Conservation (phyloP, 805 yeast genomes). For the Candida ficus region DNA sequence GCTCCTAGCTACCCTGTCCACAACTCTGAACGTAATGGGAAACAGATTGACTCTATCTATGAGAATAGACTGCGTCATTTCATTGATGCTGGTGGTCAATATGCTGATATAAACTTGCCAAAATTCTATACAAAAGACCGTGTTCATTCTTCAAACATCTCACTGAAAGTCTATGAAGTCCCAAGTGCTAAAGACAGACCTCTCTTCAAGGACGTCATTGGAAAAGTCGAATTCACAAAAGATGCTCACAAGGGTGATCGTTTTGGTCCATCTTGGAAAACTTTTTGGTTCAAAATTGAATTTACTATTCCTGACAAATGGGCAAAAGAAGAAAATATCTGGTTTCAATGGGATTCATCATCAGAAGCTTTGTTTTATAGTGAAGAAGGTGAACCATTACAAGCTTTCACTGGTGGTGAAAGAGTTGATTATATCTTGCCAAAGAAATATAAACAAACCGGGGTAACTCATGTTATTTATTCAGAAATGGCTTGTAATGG, state of each 20-base stretch:
- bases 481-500: slow-evolving; percentile 92
- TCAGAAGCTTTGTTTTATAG: slow-evolving; percentile 82
- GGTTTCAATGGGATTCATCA: slow-evolving; percentile 79
- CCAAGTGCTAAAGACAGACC: slow-evolving; percentile 50
- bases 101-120: slow-evolving; percentile 67
- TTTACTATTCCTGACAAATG: slow-evolving; percentile 56
- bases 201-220: slow-evolving; percentile 32
- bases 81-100: slow-evolving; percentile 82
- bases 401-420: slow-evolving; percentile 83
- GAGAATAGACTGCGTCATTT: slow-evolving; percentile 72
- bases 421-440: slow-evolving; percentile 73
- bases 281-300: slow-evolving; percentile 84
- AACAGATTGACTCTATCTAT: slow-evolving; percentile 71
- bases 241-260: slow-evolving; percentile 63
- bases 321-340: slow-evolving; percentile 40
- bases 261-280: slow-evolving; percentile 96
- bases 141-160: slow-evolving; percentile 35
- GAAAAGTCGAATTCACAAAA: slow-evolving; percentile 34
- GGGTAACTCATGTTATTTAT: slow-evolving; percentile 60
- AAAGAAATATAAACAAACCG: slow-evolving; percentile 39
- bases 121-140: slow-evolving; percentile 68
- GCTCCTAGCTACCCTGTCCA: slow-evolving; percentile 30
- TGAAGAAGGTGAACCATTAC: slow-evolving; percentile 61
- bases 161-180: slow-evolving; percentile 56
- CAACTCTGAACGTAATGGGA: slow-evolving; percentile 57